Base-by-base conservation (phyloP, 208 protist species). In the Leishmania arabica region DNA sequence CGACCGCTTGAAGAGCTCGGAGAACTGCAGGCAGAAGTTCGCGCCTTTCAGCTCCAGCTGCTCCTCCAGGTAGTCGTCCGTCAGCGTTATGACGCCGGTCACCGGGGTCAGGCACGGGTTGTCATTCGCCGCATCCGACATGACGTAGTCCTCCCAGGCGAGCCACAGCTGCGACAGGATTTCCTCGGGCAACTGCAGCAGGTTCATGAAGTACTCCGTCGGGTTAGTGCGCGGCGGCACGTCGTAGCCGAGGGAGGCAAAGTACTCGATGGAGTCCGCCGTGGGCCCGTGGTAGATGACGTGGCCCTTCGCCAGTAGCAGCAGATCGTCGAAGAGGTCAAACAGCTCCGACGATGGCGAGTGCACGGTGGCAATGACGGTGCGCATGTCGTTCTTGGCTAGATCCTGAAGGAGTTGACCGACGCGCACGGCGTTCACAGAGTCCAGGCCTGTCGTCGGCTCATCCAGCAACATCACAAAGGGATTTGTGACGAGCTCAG, bases 401-500 rank as follows among this genome's bases (percentile, higher is more conserved):
- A 98, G 89, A 45, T 94, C 88, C 69, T 92, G 87, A 40, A 98
- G 84, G 56, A 90, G 85, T 74, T 95, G 79, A 9, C 93, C 91
- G n/a, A 97, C 92, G 64, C 89, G 89, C 64, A 94, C 89, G 49
- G 95, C 93, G 77, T 90, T 97, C 54, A 95, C 89, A 3, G 92
- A 91, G 81, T 98, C 95, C 15, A 98, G 91, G 42, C 95, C 95
- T 62, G 90, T 96, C 34, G 94, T 98, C 40, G 94, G 94, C 78
- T 98, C 94, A 84, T 98, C 95, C 65, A 97, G 89, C 78, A 98
- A 89, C 80, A 98, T 84, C 40, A 98, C 89, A 60, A 88, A 88
- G 17, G 95, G 95, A 77, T 95, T 94, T 27, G 93, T 91, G 47
- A 98, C 89, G 6, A 98, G 83, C 83, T 98, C 95, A n/a, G 93